Evolutionary conservation across 1,284 basidiomycete genomes (phyloP), one percentile per base, ranked within the genome.

Genomic region (Cryptococcus amylolentus): DNA sequence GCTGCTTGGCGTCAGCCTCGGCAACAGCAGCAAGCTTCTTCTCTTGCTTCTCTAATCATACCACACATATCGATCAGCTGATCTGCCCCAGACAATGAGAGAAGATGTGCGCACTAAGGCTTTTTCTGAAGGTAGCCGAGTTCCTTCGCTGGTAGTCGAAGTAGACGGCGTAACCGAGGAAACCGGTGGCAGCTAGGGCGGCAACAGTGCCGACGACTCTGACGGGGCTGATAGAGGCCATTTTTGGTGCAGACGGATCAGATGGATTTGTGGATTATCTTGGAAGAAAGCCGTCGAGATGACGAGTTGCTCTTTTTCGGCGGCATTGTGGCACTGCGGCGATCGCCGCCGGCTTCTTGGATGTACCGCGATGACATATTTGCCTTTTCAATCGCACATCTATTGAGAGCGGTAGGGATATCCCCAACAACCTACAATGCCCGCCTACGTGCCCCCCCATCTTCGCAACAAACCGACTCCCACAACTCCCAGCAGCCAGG

Each of bases 61-160:
- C 23, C n/a, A 35, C n/a, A 35, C 27, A 35, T 62, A 18, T 44
- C 45, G n/a, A 49, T 45, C 40, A 44, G 31, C 26, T 39, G 23
- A 8, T 35, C 5, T 35, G 7, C 10, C 3, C 10, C 31, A 10
- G 10, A 10, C 38, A 10, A 5, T 43, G 3, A 49, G 8, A 37
- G 2, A 27, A n/a, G 13, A 9, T 26, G 12, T 23, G 84, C 91
- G 65, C 77, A 90, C 92, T 85, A 60, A 98, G 84, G 75, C 84
- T 85, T 80, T 86, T 92, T 76, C 95, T 86, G 84, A 98, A 98
- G 13, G 83, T 81, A 41, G 83, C 78, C 73, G 97, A 91, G 75
- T 88, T 92, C 68, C 92, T 84, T 56, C 95, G 86, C 80, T 85
- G 89, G 82, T 96, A 88, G 83, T 98, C 95, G 73, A 98, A 98